These are phyloP conservation scores for Scutellospora calospora DNA, from an alignment of 371 early-diverging fungal genomes.

Conservation along the genomic window DNA sequence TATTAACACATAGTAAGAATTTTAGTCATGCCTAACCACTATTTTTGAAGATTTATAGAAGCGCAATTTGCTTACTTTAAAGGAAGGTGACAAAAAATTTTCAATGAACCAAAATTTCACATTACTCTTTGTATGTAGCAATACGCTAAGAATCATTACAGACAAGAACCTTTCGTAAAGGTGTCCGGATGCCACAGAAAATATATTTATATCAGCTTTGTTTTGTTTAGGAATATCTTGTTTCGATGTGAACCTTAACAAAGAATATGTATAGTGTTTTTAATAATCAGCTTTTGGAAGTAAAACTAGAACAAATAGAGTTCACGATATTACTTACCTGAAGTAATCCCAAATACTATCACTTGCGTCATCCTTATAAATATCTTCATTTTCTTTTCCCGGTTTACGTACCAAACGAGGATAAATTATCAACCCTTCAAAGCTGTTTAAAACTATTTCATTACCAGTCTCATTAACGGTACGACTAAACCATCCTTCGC, in stretches of 20 bases:
- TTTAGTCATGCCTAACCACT: neutral
- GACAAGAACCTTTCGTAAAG: slow-evolving; percentile 95
- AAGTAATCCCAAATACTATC: slow-evolving; percentile 63
- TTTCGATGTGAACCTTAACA: neutral
- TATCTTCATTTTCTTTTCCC: slow-evolving; percentile 82
- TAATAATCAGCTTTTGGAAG: no score
- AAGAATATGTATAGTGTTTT: no score
- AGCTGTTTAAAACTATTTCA: slow-evolving; percentile 69
- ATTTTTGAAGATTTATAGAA: neutral
- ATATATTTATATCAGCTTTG: slow-evolving; percentile 86
- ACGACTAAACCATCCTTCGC: slow-evolving; percentile 63
- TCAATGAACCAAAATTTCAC: slow-evolving; percentile 98
- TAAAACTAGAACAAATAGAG: no score
- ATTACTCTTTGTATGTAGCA: slow-evolving; percentile 82
- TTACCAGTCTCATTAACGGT: slow-evolving; percentile 51
- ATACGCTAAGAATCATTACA: slow-evolving; percentile 95
- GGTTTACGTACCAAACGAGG: slow-evolving; percentile 79
- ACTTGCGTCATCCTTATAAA: slow-evolving; percentile 61
- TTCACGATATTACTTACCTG: slow-evolving; percentile 50
- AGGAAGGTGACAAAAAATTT: slow-evolving; percentile 94
- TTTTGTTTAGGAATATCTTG: slow-evolving; percentile 42
- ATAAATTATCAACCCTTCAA: slow-evolving; percentile 84
- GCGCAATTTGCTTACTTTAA: slow-evolving; percentile 66
- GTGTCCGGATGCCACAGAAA: slow-evolving; percentile 97
- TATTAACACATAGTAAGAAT: slow-evolving; percentile 1